A percentile compares a stretch with the other conserved stretches of the same genome.
Evolutionary conservation across 208 protist genomes (phyloP).

Genomic region (Porcisia hertigi): DNA sequence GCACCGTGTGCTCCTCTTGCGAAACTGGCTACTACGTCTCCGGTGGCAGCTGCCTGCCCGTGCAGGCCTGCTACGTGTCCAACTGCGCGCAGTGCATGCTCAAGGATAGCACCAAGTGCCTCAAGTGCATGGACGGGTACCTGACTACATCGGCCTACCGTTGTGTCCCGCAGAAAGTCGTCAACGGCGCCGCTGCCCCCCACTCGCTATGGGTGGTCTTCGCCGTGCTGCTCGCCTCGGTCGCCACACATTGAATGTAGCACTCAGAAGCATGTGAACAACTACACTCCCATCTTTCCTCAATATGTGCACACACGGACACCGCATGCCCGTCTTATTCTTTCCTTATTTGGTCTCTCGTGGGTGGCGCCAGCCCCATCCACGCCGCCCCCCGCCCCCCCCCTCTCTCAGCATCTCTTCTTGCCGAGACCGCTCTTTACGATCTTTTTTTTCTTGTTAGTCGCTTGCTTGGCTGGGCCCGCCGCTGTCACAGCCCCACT

Average conservation of each 20-base stretch:
- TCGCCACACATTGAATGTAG: neutral
- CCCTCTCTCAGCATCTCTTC: no score
- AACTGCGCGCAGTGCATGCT: constrained; percentile 19
- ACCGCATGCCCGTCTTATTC: neutral
- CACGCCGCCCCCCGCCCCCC: neutral
- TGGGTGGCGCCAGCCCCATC: neutral
- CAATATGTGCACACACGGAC: constrained; percentile 8
- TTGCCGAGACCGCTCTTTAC: neutral
- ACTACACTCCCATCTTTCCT: neutral
- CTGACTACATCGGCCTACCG: neutral
- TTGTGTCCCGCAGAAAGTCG: neutral
- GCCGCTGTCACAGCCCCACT: neutral
- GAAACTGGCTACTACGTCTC: constrained; percentile 13
- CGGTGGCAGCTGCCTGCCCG: neutral
- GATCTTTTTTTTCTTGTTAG: neutral
- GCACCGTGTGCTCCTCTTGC: constrained; percentile 1
- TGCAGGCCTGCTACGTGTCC: constrained; percentile 3
- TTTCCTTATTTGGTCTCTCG: neutral
- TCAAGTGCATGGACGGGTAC: constrained; percentile 8
- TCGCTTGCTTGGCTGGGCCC: no score
- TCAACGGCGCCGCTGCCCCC: constrained; percentile 5
- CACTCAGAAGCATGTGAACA: neutral
- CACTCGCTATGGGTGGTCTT: neutral
- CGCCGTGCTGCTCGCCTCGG: constrained; percentile 3
- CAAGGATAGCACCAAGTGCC: constrained; percentile 12